Base-by-base conservation (phyloP, 2,329 filamentous ascomycete species). In the Cercospora sesami region DNA sequence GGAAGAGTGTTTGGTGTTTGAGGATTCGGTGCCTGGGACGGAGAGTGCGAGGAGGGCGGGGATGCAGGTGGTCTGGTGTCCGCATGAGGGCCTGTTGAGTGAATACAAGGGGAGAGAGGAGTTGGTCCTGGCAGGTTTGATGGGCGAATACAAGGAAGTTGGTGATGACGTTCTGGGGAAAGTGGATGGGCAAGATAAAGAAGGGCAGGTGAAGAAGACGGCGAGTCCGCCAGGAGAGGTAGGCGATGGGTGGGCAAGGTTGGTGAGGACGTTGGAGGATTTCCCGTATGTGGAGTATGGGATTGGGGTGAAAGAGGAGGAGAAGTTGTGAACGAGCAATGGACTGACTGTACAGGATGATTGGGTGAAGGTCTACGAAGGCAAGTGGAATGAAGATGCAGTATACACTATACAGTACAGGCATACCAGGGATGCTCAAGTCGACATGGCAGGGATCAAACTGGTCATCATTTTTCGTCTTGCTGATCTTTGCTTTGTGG, bases 1-100 rank as follows among this genome's bases (percentile, higher is more conserved):
- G 0, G 91, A 91, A 73, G 94, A 98, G 80, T 98, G 95, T 78
- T 84, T 99, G 16, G 95, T 98, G 0, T 98, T 99, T 75, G 95
- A 99, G 81, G 95, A 99, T 79, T 92, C 90, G 57, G 94, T 98
- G 1, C 92, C 93, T 0, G 95, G 95, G 4, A 93, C 97, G 2
- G 95, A 99, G 81, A 89, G 93, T 2, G 95, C 93, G 4, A 85
- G 95, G 63, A 87, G 95, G 72, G 95, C 95, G 0, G 94, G 94
- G 0, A 98, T 98, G 94, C 89, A 94, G 72, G 93, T 96, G 12
- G 85, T 97, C 1, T 99, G 95, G 95, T 90, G 89, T 73, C 95
- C 95, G 26, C 93, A 98, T 80, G 87, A 89, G 0, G 91, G 88
- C 76, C 81, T 99, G 63, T 84, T 91, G 80, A 83, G 87, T 63